Evolutionary conservation across 108 stramenopile genomes (phyloP).

Genomic region (Seminavis robusta): DNA sequence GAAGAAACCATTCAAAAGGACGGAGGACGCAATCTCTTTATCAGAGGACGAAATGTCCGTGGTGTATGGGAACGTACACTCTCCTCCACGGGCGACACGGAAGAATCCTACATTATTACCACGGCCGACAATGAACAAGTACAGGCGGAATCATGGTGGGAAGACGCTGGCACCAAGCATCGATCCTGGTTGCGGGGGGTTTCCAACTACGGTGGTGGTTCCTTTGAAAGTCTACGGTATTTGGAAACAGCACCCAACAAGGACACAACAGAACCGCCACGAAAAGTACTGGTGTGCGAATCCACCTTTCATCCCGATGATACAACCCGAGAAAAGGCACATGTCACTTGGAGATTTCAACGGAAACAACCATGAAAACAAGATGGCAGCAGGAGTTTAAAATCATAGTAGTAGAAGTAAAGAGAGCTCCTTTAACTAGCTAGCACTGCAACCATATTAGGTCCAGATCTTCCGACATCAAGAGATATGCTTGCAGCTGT

Average conservation of each 20-base stretch:
- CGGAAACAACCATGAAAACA: too few relatives aligned
- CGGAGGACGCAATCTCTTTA: conserved; percentile 46
- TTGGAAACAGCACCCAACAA: conserved; percentile 12
- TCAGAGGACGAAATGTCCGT: conserved; percentile 61
- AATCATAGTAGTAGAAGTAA: too few relatives aligned
- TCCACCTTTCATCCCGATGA: conserved; percentile 68
- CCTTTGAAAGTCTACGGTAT: conserved; percentile 70
- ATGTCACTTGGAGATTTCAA: conserved; percentile 69
- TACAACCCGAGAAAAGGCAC: conserved; percentile 27
- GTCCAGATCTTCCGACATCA: too few relatives aligned
- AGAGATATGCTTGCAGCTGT: too few relatives aligned
- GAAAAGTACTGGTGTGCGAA: conserved; percentile 59
- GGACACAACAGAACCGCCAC: conserved; percentile 23
- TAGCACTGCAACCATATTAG: too few relatives aligned
- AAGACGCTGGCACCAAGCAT: conserved; percentile 59
- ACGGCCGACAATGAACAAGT: conserved; percentile 74
- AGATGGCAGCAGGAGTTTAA: too few relatives aligned
- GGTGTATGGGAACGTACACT: conserved; percentile 79
- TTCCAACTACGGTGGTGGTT: conserved; percentile 65
- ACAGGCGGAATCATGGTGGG: conserved; percentile 75
- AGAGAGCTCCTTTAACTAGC: too few relatives aligned
- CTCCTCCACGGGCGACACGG: conserved; percentile 53
- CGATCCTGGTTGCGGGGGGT: conserved; percentile 67
- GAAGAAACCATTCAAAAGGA: conserved; percentile 68
- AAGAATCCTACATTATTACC: conserved; percentile 18